Percentiles rank a stretch among this genome's conserved stretches.
These are phyloP conservation scores for Amorphotheca resinae DNA, from an alignment of 495 filamentous ascomycete species.

Conservation along the genomic window DNA sequence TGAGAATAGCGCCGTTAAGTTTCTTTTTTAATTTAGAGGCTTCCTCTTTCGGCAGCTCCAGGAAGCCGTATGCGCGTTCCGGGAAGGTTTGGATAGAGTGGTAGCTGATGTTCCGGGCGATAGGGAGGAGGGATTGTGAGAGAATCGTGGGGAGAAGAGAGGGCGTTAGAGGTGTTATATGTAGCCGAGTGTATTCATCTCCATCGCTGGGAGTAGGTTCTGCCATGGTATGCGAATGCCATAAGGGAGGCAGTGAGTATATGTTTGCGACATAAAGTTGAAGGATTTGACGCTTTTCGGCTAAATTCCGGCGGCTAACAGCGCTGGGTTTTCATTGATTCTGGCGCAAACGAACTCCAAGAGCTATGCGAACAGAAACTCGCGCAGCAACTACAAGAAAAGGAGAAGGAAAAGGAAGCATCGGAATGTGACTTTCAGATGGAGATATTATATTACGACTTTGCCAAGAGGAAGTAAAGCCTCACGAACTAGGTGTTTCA, in stretches of 20 bases:
- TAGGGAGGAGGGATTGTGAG: constrained; percentile 48
- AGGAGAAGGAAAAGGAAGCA: no score
- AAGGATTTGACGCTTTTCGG: no score
- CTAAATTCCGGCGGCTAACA: neutral
- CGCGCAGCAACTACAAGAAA: no score
- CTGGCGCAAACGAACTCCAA: no score
- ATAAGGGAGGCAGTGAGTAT: no score
- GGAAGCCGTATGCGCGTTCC: constrained; percentile 78
- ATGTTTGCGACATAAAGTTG: no score
- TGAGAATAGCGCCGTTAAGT: constrained; percentile 77
- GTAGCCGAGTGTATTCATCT: constrained; percentile 46
- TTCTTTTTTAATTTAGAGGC: constrained; percentile 86
- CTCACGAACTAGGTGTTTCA: no score
- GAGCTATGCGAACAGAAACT: no score
- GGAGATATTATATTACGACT: no score
- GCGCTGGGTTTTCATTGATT: no score
- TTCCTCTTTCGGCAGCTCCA: constrained; percentile 67
- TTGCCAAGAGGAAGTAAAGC: no score
- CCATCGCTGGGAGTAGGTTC: neutral
- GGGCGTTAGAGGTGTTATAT: constrained; percentile 74
- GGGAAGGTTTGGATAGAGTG: constrained; percentile 76
- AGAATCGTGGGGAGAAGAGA: constrained; percentile 57
- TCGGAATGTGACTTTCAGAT: no score
- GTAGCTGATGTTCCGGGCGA: constrained; percentile 68
- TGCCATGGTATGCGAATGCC: constrained; percentile 4